Evolutionary conservation across 805 yeast genomes (phyloP), one percentile per base, ranked within the genome.

Genomic region (Nakazawaea pomicola): DNA sequence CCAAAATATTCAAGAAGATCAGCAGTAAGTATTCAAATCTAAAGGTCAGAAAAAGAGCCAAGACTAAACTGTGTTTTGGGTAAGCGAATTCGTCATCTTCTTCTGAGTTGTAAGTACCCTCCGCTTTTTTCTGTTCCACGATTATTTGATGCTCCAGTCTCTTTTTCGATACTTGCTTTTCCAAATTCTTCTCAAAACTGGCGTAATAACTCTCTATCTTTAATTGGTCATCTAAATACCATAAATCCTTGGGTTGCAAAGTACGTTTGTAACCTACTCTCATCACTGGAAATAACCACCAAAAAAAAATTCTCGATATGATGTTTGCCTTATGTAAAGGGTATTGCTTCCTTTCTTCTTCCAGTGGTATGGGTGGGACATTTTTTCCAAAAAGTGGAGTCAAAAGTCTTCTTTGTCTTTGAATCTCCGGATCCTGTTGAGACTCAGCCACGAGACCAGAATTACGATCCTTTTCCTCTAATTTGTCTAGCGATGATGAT

Each of bases 281-380:
- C 66, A 86, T 59, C 23, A 83, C 49, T 0, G 91, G 91, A 15
- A 61, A 40, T 29, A 83, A 64, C 93, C 95, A 85, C 70, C 79
- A 67, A 53, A 82, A 78, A 46, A 78, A 73, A 0, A 67, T 35
- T 48, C 61, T 61, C 11, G 70, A 66, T 9, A 78, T 40, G 12
- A 65, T 38, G 38, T 70, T 70, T 12, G 70, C 64, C 10, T 53
- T 48, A 21, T 50, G 44, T 39, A 56, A 61, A 0, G 83, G 84
- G 52, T 64, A 78, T 4, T 49, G 53, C 11, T 42, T 53, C 41
- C 85, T 56, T 46, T 77, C 80, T 1, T 71, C 73, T 17, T 68
- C 70, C 1, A 62, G 46, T 0, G 84, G 83, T 0, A 78, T 52
- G 2, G 73, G 73, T 1, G 84, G 84, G 2, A 75, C 71, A 30